A percentile compares a stretch with the other conserved stretches of the same genome.
Evolutionary conservation across 805 yeast species (phyloP).

Genomic region (Ogataea siamensis): DNA sequence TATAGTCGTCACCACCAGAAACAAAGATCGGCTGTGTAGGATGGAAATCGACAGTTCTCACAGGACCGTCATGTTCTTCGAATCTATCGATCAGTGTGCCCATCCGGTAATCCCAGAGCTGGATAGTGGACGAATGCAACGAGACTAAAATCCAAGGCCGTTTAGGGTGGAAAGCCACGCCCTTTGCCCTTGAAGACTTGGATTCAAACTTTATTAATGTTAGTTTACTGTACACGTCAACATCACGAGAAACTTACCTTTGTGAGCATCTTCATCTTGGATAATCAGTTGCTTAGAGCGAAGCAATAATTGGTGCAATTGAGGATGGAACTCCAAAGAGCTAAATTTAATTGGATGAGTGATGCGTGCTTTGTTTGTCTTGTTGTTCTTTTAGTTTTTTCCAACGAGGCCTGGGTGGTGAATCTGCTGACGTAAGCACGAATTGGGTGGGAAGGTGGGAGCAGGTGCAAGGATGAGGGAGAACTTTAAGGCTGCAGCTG

Average conservation of each 20-base stretch:
- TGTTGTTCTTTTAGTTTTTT: constrained; percentile 15
- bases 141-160: constrained; percentile 96
- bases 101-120: constrained; percentile 99
- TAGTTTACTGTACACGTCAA: constrained; percentile 16
- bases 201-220: constrained; percentile 72
- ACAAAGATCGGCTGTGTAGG: constrained; percentile 97
- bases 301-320: constrained; percentile 13
- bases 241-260: constrained; percentile 45
- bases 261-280: constrained; percentile 80
- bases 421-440: constrained; percentile 5
- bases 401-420: constrained; percentile 5
- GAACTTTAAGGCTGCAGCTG: too few relatives aligned
- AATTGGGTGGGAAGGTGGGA: background rate
- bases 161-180: constrained; percentile 95
- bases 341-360: constrained; percentile 5
- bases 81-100: constrained; percentile 94
- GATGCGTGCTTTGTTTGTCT: constrained; percentile 14
- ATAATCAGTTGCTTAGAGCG: constrained; percentile 8
- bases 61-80: constrained; percentile 99
- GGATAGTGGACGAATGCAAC: constrained; percentile 95
- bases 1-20: constrained; percentile 96
- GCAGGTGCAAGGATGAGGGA: constrained; percentile 2
- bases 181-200: constrained; percentile 95
- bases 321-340: constrained; percentile 7
- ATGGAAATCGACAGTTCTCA: constrained; percentile 91